phyloP scores from a whole-genome alignment of 495 filamentous ascomycete genomes.

The Penicillium parvum region DNA sequence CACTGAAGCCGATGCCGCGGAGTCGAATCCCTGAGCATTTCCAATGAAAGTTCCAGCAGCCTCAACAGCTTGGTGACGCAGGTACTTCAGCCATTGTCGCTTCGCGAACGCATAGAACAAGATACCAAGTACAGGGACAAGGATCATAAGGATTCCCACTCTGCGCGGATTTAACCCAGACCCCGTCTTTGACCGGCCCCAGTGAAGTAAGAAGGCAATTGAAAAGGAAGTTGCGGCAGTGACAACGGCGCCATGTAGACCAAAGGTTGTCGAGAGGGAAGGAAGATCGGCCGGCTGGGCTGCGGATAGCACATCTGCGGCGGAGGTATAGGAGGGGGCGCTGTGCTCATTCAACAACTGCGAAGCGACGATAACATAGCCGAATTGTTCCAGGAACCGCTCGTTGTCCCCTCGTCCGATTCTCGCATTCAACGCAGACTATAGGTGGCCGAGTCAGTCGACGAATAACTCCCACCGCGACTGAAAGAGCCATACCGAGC shows the following conservation, averaged over 20 bases:
- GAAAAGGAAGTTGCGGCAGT: constrained; percentile 59
- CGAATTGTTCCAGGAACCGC: constrained; percentile 89
- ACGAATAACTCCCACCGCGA: neutral
- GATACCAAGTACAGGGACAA: constrained; percentile 52
- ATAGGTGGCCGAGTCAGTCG: neutral
- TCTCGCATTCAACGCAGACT: constrained; percentile 60
- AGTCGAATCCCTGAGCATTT: constrained; percentile 78
- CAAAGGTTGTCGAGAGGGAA: constrained; percentile 41
- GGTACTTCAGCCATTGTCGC: constrained; percentile 79
- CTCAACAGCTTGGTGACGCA: constrained; percentile 71
- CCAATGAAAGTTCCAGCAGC: constrained; percentile 69
- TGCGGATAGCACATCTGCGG: constrained; percentile 36
- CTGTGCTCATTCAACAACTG: constrained; percentile 74
- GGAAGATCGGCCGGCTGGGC: constrained; percentile 32
- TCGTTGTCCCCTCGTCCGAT: constrained; percentile 79
- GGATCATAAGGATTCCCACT: constrained; percentile 53
- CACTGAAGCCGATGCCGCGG: constrained; percentile 71
- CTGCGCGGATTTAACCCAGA: constrained; percentile 38
- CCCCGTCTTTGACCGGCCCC: constrained; percentile 45
- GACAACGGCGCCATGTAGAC: constrained; percentile 46
- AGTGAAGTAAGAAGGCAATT: constrained; percentile 69
- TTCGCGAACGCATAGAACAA: constrained; percentile 68
- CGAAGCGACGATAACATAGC: constrained; percentile 92
- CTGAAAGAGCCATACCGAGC: constrained; percentile 47
- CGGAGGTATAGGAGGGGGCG: constrained; percentile 44